phyloP scores from a whole-genome alignment of 768 basidiomycete genomes.

The Chalciporus pseudorubinellus region DNA sequence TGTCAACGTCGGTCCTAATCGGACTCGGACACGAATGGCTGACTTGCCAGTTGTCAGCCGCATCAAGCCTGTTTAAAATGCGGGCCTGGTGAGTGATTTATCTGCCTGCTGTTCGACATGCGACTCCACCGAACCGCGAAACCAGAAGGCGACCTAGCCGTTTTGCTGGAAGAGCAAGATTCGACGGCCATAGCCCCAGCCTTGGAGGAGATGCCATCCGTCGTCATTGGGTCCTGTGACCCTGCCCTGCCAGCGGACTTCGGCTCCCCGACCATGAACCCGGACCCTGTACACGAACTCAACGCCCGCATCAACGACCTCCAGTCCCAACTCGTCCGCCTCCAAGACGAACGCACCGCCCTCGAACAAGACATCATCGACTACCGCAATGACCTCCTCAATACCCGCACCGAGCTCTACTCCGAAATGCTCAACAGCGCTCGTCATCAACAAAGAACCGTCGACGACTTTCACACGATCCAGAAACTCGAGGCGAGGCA shows the following conservation, averaged over 20 bases:
- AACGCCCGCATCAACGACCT: constrained; percentile 10
- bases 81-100: not conserved
- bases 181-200: not conserved
- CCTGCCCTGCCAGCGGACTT: too few relatives aligned
- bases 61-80: constrained; percentile 14
- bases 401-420: constrained; percentile 28
- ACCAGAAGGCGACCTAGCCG: constrained; percentile 29
- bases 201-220: too few relatives aligned
- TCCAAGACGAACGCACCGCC: constrained; percentile 14
- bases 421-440: constrained; percentile 28
- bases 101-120: constrained; percentile 29
- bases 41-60: constrained; percentile 18
- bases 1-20: constrained; percentile 1
- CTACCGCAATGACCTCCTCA: constrained; percentile 27
- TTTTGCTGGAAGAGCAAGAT: constrained; percentile 9
- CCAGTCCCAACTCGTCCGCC: constrained; percentile 10
- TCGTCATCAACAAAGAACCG: constrained; percentile 24
- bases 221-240: too few relatives aligned
- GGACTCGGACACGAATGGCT: constrained; percentile 3
- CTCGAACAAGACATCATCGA: constrained; percentile 30
- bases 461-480: constrained; percentile 25
- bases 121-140: constrained; percentile 36
- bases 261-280: constrained; percentile 19
- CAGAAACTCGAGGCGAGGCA: constrained; percentile 27
- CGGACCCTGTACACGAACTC: not conserved